Percentiles rank a stretch among this genome's conserved stretches.
Conservation (phyloP, 768 basidiomycete species). For the Kwoniella mangroviensis region DNA sequence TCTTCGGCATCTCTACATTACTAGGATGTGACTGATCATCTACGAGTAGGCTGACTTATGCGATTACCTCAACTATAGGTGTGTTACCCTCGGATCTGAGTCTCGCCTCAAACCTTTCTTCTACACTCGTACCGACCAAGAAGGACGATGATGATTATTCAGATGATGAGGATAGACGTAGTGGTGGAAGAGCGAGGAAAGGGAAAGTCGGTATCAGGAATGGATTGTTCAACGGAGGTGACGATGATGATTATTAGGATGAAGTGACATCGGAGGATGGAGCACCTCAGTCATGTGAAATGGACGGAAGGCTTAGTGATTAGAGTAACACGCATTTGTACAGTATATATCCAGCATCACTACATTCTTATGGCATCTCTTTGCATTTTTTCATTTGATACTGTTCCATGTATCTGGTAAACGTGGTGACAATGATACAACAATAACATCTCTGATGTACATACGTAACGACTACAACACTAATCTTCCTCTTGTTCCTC, state of each 20-base stretch:
- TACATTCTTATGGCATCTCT: not conserved
- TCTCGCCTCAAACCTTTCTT: slow-evolving; percentile 23
- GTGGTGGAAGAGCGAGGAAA: slow-evolving; percentile 29
- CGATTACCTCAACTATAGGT: slow-evolving; percentile 14
- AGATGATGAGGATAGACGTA: slow-evolving; percentile 34
- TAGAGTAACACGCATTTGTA: not conserved
- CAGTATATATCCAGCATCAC: slow-evolving; percentile 7
- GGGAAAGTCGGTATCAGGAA: slow-evolving; percentile 48
- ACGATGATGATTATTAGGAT: slow-evolving; percentile 40
- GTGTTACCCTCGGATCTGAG: slow-evolving; percentile 43
- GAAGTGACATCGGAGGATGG: slow-evolving; percentile 21
- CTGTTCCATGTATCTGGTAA: too few relatives aligned
- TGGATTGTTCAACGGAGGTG: slow-evolving; percentile 31
- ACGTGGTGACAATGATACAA: too few relatives aligned
- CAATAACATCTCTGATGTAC: not conserved
- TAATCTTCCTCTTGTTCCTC: slow-evolving; percentile 56
- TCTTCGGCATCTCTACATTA: too few relatives aligned
- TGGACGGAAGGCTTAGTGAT: not conserved
- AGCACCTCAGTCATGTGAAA: too few relatives aligned
- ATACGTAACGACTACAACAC: slow-evolving; percentile 10
- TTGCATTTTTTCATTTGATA: too few relatives aligned
- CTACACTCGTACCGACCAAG: slow-evolving; percentile 12
- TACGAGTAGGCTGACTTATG: too few relatives aligned
- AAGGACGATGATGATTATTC: slow-evolving; percentile 14
- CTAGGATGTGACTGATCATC: too few relatives aligned